Evolutionary conservation across 2,329 filamentous ascomycete species (phyloP).

Genomic region (Huntiella decipiens): DNA sequence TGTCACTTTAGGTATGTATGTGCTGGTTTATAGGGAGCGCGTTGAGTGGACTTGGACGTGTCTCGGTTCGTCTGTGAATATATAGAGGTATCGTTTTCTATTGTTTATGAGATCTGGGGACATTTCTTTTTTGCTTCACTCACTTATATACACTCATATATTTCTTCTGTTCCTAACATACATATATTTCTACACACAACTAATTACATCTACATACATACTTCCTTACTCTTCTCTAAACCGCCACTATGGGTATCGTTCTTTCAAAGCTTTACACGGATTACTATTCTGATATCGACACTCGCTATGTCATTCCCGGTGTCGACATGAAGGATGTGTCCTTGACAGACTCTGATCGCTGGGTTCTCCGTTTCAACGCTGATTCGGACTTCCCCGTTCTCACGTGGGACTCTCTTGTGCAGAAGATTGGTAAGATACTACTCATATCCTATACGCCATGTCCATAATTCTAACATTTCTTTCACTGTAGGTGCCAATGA

Average conservation of each 20-base stretch:
- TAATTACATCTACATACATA: too few relatives aligned
- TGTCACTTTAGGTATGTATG: too few relatives aligned
- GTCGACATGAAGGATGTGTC: slow-evolving; percentile 11
- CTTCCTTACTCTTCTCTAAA: not conserved
- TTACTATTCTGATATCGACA: slow-evolving; percentile 1
- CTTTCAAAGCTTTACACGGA: slow-evolving; percentile 7
- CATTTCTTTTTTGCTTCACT: too few relatives aligned
- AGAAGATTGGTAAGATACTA: slow-evolving; percentile 6
- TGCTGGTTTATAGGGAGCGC: too few relatives aligned
- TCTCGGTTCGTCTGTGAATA: too few relatives aligned
- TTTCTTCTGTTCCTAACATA: too few relatives aligned
- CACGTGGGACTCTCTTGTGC: slow-evolving; percentile 5
- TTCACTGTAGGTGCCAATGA: slow-evolving; percentile 29
- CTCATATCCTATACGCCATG: not conserved
- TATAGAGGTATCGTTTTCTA: too few relatives aligned
- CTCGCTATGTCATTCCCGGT: slow-evolving; percentile 10
- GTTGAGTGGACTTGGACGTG: too few relatives aligned
- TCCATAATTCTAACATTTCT: not conserved
- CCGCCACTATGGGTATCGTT: slow-evolving; percentile 9
- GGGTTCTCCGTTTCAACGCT: slow-evolving; percentile 9
- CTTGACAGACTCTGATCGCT: slow-evolving; percentile 8
- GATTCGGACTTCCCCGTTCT: slow-evolving; percentile 8
- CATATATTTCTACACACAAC: too few relatives aligned
- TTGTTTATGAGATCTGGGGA: too few relatives aligned
- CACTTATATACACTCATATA: too few relatives aligned